Conservation (phyloP, 305 asterid species). For the Fraxinus sp. region DNA sequence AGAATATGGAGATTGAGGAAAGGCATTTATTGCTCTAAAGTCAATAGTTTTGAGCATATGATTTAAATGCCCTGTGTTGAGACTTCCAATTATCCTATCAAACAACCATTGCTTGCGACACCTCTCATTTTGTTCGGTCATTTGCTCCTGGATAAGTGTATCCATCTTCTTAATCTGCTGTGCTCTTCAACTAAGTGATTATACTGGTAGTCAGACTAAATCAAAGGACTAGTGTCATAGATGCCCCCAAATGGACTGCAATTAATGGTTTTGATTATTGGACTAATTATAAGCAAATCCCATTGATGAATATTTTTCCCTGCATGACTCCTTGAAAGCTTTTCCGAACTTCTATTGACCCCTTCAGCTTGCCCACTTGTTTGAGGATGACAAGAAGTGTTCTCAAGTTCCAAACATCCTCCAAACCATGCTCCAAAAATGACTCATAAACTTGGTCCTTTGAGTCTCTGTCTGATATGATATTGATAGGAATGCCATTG, state of each 20-base stretch:
- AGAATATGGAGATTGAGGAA: neutral
- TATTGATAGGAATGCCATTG: neutral
- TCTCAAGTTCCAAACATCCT: neutral
- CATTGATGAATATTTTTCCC: neutral
- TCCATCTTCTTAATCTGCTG: neutral
- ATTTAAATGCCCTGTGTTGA: neutral
- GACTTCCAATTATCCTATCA: neutral
- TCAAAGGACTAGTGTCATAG: neutral
- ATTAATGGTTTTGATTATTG: neutral
- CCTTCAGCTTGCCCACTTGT: neutral
- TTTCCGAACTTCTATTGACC: neutral
- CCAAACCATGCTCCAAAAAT: neutral
- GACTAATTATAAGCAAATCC: neutral
- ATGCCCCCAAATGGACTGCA: neutral
- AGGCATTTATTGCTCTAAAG: neutral
- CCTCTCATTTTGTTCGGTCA: neutral
- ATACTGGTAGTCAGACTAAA: neutral
- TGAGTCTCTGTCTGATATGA: neutral
- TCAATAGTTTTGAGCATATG: neutral
- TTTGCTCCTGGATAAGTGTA: neutral
- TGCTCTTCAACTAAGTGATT: neutral
- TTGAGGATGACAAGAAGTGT: neutral
- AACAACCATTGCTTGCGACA: neutral
- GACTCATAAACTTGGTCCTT: neutral
- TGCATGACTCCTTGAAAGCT: neutral